These are phyloP conservation scores for Abrus pulchellus DNA, from an alignment of 306 rosid genomes.

Conservation along the genomic window DNA sequence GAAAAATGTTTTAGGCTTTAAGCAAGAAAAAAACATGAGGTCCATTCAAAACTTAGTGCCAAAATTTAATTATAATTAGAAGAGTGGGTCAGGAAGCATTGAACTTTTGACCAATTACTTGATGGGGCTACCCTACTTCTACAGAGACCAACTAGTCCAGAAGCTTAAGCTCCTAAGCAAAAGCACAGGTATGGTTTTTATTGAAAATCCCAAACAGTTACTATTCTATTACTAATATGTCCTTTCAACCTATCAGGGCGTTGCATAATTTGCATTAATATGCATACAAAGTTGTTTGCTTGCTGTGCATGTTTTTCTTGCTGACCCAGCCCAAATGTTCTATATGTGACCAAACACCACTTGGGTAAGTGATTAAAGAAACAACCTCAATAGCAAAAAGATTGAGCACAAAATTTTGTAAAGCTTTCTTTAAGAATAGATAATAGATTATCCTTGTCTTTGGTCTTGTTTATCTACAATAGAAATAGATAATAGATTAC, in stretches of 20 bases:
- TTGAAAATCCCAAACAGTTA: neutral
- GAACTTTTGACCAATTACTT: neutral
- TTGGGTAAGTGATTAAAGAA: neutral
- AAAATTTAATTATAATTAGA: constrained; percentile 15
- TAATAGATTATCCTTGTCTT: neutral
- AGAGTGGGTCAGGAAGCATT: neutral
- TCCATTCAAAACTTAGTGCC: neutral
- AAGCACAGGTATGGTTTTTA: neutral
- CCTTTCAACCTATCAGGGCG: neutral
- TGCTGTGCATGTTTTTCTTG: neutral
- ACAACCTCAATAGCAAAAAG: neutral
- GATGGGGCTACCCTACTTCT: neutral
- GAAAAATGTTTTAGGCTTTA: constrained; percentile 4
- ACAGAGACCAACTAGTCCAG: constrained; percentile 1
- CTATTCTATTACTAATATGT: constrained; percentile 2
- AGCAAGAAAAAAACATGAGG: neutral
- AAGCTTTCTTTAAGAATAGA: neutral
- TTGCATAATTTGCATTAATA: neutral
- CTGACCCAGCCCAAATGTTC: constrained; percentile 4
- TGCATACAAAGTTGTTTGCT: neutral
- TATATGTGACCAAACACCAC: neutral
- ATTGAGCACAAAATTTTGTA: neutral
- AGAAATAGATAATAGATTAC: neutral
- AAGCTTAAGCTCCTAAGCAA: constrained; percentile 1
- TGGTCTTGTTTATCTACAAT: neutral